Percentiles rank a stretch among this genome's conserved stretches.
These are phyloP conservation scores for Xylona heveae DNA, from an alignment of 495 filamentous ascomycete genomes.

Conservation along the genomic window DNA sequence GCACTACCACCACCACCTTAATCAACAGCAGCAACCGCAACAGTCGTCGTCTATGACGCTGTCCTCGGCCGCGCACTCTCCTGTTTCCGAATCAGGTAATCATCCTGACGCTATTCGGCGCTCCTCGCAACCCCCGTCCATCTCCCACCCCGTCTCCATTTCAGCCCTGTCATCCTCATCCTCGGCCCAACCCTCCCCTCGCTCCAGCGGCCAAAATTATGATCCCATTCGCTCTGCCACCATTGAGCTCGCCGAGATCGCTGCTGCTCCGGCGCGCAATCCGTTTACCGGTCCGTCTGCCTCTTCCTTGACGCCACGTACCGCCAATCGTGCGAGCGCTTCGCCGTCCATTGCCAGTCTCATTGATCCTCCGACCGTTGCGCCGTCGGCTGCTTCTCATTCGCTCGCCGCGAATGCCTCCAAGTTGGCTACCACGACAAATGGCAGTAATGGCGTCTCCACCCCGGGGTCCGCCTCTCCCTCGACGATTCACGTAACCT, in stretches of 20 bases:
- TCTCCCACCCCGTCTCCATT: neutral
- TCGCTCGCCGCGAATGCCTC: slow-evolving; percentile 5
- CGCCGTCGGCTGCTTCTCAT: slow-evolving; percentile 17
- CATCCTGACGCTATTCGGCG: slow-evolving; percentile 10
- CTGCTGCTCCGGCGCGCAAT: slow-evolving; percentile 21
- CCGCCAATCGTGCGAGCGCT: slow-evolving; percentile 47
- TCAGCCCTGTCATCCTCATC: slow-evolving; percentile 3
- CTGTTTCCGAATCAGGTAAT: slow-evolving; percentile 10
- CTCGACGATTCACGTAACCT: neutral
- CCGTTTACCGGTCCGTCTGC: slow-evolving; percentile 30
- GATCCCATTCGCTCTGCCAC: slow-evolving; percentile 67
- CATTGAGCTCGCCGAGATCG: slow-evolving; percentile 32
- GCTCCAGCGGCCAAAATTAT: slow-evolving; percentile 58
- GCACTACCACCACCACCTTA: neutral
- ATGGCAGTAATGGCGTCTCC: neutral
- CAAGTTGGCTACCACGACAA: neutral
- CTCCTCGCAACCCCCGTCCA: neutral
- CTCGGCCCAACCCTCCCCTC: slow-evolving; percentile 20
- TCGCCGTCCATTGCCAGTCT: slow-evolving; percentile 80
- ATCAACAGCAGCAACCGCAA: neutral
- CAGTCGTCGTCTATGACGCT: neutral
- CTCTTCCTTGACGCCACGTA: slow-evolving; percentile 16
- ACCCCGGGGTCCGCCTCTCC: too few species aligned
- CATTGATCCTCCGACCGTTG: slow-evolving; percentile 47
- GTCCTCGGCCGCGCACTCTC: slow-evolving; percentile 9